Percentiles rank a stretch among this genome's conserved stretches.
Conservation (phyloP, 1,284 basidiomycete species). For the Leccinum pallidistipes region DNA sequence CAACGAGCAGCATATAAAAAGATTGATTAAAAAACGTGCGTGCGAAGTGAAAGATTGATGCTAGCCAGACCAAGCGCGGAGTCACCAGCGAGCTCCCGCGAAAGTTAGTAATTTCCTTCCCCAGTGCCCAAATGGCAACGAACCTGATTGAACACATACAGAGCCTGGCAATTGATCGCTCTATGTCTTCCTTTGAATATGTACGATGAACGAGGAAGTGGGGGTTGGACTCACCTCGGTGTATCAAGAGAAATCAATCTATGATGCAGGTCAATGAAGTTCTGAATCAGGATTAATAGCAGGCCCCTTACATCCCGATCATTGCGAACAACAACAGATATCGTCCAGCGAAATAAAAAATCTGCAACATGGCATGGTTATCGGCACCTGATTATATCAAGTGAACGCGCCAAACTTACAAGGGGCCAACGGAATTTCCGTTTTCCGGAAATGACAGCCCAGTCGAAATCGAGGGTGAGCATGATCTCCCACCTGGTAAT, state of each 20-base stretch:
- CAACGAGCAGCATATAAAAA: not conserved
- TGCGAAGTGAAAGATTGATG: slow-evolving; percentile 37
- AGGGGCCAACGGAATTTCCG: slow-evolving; percentile 36
- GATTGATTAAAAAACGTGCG: slow-evolving; percentile 17
- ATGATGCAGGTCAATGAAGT: slow-evolving; percentile 10
- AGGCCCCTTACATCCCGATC: slow-evolving; percentile 30
- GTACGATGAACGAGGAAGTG: not conserved
- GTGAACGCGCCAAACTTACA: slow-evolving; percentile 11
- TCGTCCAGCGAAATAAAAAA: slow-evolving; percentile 34
- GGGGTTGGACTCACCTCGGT: slow-evolving; percentile 19
- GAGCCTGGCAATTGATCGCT: slow-evolving; percentile 27
- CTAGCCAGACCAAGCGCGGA: slow-evolving; percentile 36
- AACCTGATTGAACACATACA: slow-evolving; percentile 38
- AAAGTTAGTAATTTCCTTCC: slow-evolving; percentile 1
- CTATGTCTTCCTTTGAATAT: slow-evolving; percentile 10
- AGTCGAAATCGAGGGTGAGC: slow-evolving; percentile 33
- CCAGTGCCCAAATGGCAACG: not conserved
- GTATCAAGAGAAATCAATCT: slow-evolving; percentile 34
- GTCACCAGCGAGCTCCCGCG: slow-evolving; percentile 33
- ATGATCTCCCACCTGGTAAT: slow-evolving; percentile 32
- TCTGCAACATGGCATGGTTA: slow-evolving; percentile 9
- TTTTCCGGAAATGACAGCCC: slow-evolving; percentile 31
- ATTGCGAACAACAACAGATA: slow-evolving; percentile 35
- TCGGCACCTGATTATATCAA: not conserved
- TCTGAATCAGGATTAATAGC: not conserved